phyloP scores from a whole-genome alignment of 768 basidiomycete genomes.

The Mrakia gelida region DNA sequence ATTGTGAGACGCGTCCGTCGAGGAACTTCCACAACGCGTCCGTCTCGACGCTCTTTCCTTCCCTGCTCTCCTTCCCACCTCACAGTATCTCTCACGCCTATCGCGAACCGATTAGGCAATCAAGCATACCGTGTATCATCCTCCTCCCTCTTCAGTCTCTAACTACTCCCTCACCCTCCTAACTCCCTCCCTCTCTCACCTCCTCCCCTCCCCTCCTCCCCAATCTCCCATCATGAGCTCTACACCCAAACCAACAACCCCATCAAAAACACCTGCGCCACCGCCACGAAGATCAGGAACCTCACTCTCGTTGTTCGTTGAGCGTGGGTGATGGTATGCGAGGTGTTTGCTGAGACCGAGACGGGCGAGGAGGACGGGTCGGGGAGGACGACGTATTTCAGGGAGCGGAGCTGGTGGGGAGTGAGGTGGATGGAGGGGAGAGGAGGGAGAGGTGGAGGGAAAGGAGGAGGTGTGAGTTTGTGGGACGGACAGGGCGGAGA shows the following conservation, averaged over 20 bases:
- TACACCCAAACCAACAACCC: constrained; percentile 31
- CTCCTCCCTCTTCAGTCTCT: too few relatives aligned
- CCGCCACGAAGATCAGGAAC: constrained; percentile 82
- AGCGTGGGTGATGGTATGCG: constrained; percentile 80
- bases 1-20: too few relatives aligned
- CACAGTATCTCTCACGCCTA: too few relatives aligned
- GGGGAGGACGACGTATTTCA: constrained; percentile 85
- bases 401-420: not conserved
- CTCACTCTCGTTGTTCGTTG: constrained; percentile 79
- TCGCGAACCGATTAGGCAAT: too few relatives aligned
- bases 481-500: too few relatives aligned
- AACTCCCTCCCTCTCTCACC: not conserved
- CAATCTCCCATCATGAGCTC: not conserved
- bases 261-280: constrained; percentile 56
- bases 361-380: constrained; percentile 47
- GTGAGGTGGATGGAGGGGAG: constrained; percentile 44
- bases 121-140: too few relatives aligned
- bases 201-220: not conserved
- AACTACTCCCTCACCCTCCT: not conserved
- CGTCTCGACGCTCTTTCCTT: too few relatives aligned
- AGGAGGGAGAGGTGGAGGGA: not conserved
- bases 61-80: too few relatives aligned
- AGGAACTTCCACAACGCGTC: too few relatives aligned
- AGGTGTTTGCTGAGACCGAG: constrained; percentile 51
- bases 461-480: not conserved